Conservation (phyloP, 1,139 yeast species). For the Yamadazyma blattariae region DNA sequence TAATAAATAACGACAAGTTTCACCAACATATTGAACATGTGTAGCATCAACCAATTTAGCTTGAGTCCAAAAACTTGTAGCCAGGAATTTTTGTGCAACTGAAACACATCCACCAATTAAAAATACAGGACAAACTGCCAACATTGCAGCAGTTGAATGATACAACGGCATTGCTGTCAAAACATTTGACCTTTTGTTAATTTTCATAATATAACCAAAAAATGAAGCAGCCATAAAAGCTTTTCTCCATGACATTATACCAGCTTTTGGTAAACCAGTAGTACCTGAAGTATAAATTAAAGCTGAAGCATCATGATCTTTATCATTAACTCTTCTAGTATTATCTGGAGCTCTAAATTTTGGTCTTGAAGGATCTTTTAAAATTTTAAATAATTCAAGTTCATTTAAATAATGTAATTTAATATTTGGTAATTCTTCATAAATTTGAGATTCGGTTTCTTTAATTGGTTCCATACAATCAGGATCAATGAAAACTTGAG, state of each 20-base stretch:
- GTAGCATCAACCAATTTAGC: constrained; percentile 70
- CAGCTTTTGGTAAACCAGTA: constrained; percentile 93
- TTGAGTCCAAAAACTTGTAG: constrained; percentile 89
- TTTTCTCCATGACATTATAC: constrained; percentile 90
- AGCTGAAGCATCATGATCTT: constrained; percentile 63
- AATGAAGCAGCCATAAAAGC: constrained; percentile 65
- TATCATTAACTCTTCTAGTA: constrained; percentile 54
- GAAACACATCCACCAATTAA: constrained; percentile 70
- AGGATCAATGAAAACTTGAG: constrained; percentile 72
- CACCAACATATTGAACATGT: constrained; percentile 92
- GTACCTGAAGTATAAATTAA: constrained; percentile 93
- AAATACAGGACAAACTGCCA: constrained; percentile 77
- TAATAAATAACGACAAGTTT: constrained; percentile 83
- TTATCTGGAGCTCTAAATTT: constrained; percentile 53
- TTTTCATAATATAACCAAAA: constrained; percentile 69
- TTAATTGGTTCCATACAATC: constrained; percentile 57
- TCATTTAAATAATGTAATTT: constrained; percentile 59
- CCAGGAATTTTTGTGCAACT: constrained; percentile 78
- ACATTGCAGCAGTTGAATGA: constrained; percentile 89
- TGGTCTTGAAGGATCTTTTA: constrained; percentile 47
- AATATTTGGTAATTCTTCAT: constrained; percentile 37
- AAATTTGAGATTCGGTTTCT: constrained; percentile 50
- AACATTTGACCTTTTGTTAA: constrained; percentile 54
- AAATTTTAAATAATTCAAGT: constrained; percentile 35
- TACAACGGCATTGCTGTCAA: constrained; percentile 95